phyloP scores from a whole-genome alignment of 352 stramenopile genomes.

The Phytophthora parvispora region DNA sequence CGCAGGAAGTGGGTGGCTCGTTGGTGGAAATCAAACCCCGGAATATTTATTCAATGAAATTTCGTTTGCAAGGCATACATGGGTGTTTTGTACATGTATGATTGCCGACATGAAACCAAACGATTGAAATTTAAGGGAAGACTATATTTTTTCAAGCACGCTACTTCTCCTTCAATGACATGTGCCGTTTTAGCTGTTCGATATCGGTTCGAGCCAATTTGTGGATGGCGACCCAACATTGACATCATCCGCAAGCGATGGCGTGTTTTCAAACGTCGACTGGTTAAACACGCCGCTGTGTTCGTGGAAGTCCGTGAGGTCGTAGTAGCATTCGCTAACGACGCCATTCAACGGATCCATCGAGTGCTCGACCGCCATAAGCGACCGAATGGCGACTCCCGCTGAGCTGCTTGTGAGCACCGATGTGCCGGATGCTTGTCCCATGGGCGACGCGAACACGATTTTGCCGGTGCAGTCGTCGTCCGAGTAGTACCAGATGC shows the following conservation, averaged over 20 bases:
- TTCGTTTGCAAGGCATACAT: too few relatives aligned
- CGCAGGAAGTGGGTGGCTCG: neutral
- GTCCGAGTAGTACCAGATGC: neutral
- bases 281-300: neutral
- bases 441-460: neutral
- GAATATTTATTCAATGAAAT: too few relatives aligned
- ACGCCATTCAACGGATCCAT: neutral
- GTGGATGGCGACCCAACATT: neutral
- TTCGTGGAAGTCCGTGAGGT: neutral
- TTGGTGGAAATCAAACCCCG: too few relatives aligned
- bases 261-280: neutral
- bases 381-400: neutral
- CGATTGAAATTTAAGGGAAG: neutral
- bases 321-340: neutral
- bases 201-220: neutral
- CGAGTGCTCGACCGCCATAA: neutral
- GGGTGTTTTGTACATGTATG: too few relatives aligned
- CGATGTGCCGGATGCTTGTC: neutral
- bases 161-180: too few relatives aligned
- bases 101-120: too few relatives aligned
- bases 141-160: neutral
- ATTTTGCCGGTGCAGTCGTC: neutral
- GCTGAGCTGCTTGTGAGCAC: neutral
- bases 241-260: neutral
- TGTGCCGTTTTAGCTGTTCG: neutral